Conservation (phyloP, 495 filamentous ascomycete genomes). For the Xylaria castorea region DNA sequence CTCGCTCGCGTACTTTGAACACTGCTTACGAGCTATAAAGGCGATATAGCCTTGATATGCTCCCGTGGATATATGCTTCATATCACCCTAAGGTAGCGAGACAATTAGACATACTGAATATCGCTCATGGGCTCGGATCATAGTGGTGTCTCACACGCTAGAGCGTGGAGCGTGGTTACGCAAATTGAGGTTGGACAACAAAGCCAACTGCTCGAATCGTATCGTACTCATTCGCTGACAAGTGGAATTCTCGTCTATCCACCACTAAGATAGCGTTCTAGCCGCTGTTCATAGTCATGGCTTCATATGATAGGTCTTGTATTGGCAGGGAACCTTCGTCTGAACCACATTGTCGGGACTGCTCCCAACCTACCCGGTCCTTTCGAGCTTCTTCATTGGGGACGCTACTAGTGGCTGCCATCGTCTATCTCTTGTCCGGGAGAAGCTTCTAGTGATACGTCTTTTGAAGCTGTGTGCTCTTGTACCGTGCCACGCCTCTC, state of each 20-base stretch:
- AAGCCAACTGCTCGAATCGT: neutral
- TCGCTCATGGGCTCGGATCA: neutral
- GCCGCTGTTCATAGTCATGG: slow-evolving; percentile 1
- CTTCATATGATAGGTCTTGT: slow-evolving; percentile 28
- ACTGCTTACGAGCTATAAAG: neutral
- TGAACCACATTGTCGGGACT: slow-evolving; percentile 37
- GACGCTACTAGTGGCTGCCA: neutral
- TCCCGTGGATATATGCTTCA: neutral
- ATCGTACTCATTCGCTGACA: neutral
- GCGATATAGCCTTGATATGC: neutral
- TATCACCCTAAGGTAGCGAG: no score
- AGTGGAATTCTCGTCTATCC: neutral
- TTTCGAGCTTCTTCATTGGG: neutral
- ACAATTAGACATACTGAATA: neutral
- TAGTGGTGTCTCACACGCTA: neutral
- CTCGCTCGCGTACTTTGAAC: neutral
- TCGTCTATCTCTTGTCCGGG: neutral
- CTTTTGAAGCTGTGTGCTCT: neutral
- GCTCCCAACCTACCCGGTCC: slow-evolving; percentile 7
- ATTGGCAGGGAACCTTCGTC: slow-evolving; percentile 24
- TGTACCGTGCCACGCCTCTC: neutral
- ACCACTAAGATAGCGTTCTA: slow-evolving; percentile 11
- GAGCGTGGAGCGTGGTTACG: neutral
- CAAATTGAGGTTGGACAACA: neutral
- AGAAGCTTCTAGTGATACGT: neutral